These are phyloP conservation scores for Beauveria pseudobassiana DNA, from an alignment of 2,329 filamentous ascomycete genomes.

Conservation along the genomic window DNA sequence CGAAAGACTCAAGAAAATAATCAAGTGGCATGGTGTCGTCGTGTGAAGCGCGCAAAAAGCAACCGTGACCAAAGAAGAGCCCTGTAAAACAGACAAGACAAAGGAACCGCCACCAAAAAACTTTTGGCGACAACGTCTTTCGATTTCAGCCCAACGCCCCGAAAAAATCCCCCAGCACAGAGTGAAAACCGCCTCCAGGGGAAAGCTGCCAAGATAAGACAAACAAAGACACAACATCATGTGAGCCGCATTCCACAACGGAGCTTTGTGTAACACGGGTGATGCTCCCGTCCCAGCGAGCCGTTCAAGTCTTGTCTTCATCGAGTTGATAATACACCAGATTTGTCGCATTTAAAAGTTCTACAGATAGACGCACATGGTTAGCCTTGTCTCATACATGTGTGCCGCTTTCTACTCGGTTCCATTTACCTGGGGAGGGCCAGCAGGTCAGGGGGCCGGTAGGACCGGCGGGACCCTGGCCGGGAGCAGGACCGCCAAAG, in stretches of 20 bases:
- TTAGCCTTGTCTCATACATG: constrained; percentile 2
- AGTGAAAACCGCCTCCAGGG: constrained; percentile 16
- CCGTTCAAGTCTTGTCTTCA: constrained; percentile 6
- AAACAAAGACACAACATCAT: constrained; percentile 18
- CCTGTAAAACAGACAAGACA: constrained; percentile 5
- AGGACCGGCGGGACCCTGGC: constrained; percentile 34
- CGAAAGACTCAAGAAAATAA: constrained; percentile 22
- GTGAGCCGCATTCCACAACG: constrained; percentile 9
- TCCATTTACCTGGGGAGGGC: constrained; percentile 31
- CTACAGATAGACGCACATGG: constrained; percentile 4
- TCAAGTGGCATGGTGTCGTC: constrained; percentile 22
- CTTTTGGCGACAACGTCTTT: constrained; percentile 12
- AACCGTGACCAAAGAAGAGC: constrained; percentile 8
- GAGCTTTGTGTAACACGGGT: not conserved
- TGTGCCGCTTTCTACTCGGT: constrained; percentile 12
- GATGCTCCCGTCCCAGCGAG: not conserved
- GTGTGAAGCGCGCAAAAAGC: constrained; percentile 26
- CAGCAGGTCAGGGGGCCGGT: constrained; percentile 30
- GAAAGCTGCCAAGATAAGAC: constrained; percentile 16
- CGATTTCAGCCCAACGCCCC: constrained; percentile 22
- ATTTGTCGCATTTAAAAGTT: constrained; percentile 3
- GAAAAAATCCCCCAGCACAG: constrained; percentile 16
- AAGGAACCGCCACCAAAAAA: not conserved
- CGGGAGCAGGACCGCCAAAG: constrained; percentile 37
- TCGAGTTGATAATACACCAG: not conserved